These are phyloP conservation scores for Pyrus bretschneideri DNA, from an alignment of 306 rosid genomes.

Conservation along the genomic window DNA sequence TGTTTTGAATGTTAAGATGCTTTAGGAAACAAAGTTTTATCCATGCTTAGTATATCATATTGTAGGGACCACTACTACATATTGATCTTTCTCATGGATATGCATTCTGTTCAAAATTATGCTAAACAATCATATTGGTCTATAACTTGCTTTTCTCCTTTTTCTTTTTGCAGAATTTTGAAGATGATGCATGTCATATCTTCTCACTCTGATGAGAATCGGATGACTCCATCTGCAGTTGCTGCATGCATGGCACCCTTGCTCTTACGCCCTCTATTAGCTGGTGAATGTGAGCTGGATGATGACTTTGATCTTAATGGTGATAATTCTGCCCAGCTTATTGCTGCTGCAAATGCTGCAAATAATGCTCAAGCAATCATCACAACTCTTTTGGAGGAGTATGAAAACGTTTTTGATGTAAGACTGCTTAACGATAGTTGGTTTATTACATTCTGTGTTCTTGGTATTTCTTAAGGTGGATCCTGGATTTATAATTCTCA, in stretches of 20 bases:
- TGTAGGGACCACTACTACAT: background rate
- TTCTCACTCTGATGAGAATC: slow-evolving; percentile 76
- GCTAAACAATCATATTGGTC: background rate
- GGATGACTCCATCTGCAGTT: slow-evolving; percentile 95
- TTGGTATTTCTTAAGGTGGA: slow-evolving; percentile 1
- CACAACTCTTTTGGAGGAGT: slow-evolving; percentile 90
- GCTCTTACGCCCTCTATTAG: slow-evolving; percentile 88
- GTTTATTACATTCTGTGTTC: slow-evolving; percentile 18
- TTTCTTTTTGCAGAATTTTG: slow-evolving; percentile 55
- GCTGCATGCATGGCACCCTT: slow-evolving; percentile 99
- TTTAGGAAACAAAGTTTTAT: background rate
- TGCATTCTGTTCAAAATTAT: background rate
- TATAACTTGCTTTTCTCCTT: background rate
- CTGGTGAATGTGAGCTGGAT: slow-evolving; percentile 95
- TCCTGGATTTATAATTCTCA: background rate
- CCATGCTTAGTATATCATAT: background rate
- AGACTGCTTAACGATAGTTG: slow-evolving; percentile 22
- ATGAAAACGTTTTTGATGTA: slow-evolving; percentile 83
- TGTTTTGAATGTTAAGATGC: background rate
- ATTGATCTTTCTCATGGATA: background rate
- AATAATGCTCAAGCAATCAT: slow-evolving; percentile 92
- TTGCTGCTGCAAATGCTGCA: slow-evolving; percentile 99
- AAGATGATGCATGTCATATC: slow-evolving; percentile 93
- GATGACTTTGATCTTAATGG: slow-evolving; percentile 86
- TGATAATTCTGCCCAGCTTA: slow-evolving; percentile 93